phyloP scores from a whole-genome alignment of 495 filamentous ascomycete species.

The Daldinia caldariorum region DNA sequence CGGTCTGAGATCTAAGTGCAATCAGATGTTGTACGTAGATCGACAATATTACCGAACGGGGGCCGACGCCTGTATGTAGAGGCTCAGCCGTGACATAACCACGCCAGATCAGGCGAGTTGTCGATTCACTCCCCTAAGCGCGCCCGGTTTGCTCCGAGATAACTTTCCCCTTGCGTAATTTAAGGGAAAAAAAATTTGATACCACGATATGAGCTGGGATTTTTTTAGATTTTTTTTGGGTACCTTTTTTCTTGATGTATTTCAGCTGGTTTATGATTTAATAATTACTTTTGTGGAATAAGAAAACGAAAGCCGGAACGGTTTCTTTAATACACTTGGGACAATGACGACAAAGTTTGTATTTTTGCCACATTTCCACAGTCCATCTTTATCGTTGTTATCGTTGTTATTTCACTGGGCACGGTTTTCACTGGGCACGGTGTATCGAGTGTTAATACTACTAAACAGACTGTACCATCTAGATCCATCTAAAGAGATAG shows the following conservation, averaged over 20 bases:
- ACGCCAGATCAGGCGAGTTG: constrained; percentile 41
- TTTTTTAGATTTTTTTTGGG: neutral
- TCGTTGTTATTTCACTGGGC: constrained; percentile 8
- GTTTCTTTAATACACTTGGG: neutral
- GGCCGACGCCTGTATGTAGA: constrained; percentile 27
- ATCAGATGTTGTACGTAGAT: constrained; percentile 41
- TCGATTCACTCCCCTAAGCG: constrained; percentile 8
- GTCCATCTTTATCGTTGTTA: neutral
- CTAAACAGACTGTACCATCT: constrained; percentile 10
- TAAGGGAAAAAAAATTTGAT: constrained; percentile 7
- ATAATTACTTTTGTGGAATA: neutral
- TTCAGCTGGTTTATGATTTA: neutral
- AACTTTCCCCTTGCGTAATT: constrained; percentile 15
- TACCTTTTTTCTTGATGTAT: neutral
- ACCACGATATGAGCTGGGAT: constrained; percentile 9
- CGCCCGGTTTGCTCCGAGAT: constrained; percentile 39
- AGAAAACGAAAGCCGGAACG: neutral
- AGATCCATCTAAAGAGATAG: too few relatives aligned
- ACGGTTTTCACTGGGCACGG: constrained; percentile 24
- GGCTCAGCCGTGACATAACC: constrained; percentile 36
- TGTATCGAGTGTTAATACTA: constrained; percentile 10
- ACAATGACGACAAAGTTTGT: constrained; percentile 10
- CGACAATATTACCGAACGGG: constrained; percentile 34
- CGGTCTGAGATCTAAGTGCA: constrained; percentile 24
- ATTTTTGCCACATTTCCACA: constrained; percentile 25